Evolutionary conservation across 1,284 basidiomycete species (phyloP).

Genomic region (Xanthoconium separans): DNA sequence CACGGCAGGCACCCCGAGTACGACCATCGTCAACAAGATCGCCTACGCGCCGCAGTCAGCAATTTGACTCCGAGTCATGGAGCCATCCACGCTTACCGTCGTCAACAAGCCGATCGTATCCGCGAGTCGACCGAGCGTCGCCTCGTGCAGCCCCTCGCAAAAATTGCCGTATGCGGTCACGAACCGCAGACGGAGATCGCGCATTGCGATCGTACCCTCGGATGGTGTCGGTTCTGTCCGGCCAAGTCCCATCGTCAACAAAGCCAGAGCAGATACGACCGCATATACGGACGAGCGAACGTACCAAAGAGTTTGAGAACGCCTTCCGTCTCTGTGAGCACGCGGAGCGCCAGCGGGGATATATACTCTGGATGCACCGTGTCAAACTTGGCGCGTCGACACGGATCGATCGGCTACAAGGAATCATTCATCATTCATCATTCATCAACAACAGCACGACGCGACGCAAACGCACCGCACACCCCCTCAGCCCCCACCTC

Average conservation of each 20-base stretch:
- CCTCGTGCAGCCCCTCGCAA: slow-evolving; percentile 18
- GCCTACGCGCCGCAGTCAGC: too few species aligned
- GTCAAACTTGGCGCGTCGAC: slow-evolving; percentile 26
- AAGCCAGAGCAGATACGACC: not conserved
- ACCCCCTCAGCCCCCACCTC: slow-evolving; percentile 27
- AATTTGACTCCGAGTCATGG: too few species aligned
- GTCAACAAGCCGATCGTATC: slow-evolving; percentile 24
- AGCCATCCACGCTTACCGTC: slow-evolving; percentile 12
- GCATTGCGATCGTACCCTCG: slow-evolving; percentile 20
- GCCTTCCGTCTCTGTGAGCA: slow-evolving; percentile 29
- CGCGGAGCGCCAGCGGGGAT: slow-evolving; percentile 28
- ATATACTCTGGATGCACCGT: slow-evolving; percentile 22
- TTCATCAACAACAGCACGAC: too few species aligned
- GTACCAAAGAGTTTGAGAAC: slow-evolving; percentile 31
- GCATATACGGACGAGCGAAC: not conserved
- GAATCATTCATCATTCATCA: too few species aligned
- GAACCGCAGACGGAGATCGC: slow-evolving; percentile 21
- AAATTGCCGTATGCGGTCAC: slow-evolving; percentile 23
- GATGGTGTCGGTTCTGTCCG: slow-evolving; percentile 30
- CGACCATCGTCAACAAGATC: slow-evolving; percentile 21
- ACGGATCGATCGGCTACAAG: slow-evolving; percentile 28
- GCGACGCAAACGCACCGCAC: slow-evolving; percentile 9
- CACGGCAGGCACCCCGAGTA: slow-evolving; percentile 17
- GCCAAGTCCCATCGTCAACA: not conserved
- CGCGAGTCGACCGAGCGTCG: slow-evolving; percentile 22